Percentiles rank a stretch among this genome's conserved stretches.
phyloP scores from a whole-genome alignment of 2,329 filamentous ascomycete genomes.

The Fusarium sp. region DNA sequence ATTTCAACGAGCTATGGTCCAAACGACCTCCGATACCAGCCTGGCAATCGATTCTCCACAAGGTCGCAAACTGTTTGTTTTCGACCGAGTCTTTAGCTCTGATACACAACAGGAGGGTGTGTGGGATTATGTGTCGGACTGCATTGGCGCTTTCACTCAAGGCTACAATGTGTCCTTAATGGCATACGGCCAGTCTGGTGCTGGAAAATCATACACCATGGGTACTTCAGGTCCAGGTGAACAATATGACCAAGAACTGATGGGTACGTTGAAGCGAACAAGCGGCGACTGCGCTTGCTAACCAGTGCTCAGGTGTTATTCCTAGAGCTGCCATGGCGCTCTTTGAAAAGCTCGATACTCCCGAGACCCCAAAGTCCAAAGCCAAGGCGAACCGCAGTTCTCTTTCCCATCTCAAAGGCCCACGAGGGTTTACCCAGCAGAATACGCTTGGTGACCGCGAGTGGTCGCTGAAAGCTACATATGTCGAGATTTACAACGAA shows the following conservation, averaged over 20 bases:
- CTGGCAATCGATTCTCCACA: constrained; percentile 90
- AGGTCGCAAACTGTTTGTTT: constrained; percentile 94
- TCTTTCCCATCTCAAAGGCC: constrained; percentile 81
- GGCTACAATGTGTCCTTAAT: constrained; percentile 98
- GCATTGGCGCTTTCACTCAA: constrained; percentile 87
- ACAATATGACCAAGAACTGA: constrained; percentile 73
- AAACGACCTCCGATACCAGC: constrained; percentile 85
- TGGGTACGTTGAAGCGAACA: constrained; percentile 70
- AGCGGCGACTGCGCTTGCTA: neutral
- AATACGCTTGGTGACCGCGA: constrained; percentile 71
- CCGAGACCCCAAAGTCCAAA: constrained; percentile 61
- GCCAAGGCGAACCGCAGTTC: constrained; percentile 66
- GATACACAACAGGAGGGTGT: constrained; percentile 87
- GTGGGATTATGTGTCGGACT: constrained; percentile 94
- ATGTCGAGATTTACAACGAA: constrained; percentile 98
- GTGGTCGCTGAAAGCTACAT: constrained; percentile 94
- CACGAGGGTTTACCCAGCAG: constrained; percentile 70
- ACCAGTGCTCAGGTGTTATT: constrained; percentile 76
- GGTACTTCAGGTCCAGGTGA: constrained; percentile 89
- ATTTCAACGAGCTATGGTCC: constrained; percentile 92
- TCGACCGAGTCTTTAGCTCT: constrained; percentile 91
- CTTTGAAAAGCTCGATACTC: constrained; percentile 84
- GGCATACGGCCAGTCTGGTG: constrained; percentile 96
- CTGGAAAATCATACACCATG: constrained; percentile 99
- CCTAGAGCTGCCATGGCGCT: constrained; percentile 86